Conservation (phyloP, 2,329 filamentous ascomycete genomes). For the Fusarium sp. region DNA sequence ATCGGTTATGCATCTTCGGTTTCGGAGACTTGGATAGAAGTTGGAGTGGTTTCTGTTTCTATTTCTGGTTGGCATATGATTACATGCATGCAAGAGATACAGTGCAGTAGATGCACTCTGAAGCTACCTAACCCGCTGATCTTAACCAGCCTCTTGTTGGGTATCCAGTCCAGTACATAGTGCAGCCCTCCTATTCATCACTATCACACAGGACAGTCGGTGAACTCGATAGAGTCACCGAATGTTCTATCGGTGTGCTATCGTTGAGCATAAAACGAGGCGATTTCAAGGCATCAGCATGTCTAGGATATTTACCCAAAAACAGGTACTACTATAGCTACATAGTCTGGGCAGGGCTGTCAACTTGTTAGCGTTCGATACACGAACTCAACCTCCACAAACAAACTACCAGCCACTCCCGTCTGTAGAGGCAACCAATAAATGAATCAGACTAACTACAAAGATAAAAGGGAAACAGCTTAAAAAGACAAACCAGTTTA, state of each 20-base stretch:
- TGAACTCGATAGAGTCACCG: conserved; percentile 15
- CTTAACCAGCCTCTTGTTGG: conserved; percentile 14
- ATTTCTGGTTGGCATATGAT: neutral
- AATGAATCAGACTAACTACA: neutral
- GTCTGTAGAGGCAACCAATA: neutral
- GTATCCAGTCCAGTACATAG: conserved; percentile 1
- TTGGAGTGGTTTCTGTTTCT: neutral
- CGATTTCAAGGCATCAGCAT: neutral
- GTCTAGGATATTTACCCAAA: neutral
- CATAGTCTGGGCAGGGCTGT: neutral
- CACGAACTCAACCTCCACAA: conserved; percentile 25
- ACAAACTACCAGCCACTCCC: conserved; percentile 33
- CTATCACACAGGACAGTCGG: conserved; percentile 25
- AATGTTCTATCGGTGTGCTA: conserved; percentile 17
- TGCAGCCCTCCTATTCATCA: conserved; percentile 3
- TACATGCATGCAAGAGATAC: conserved; percentile 1
- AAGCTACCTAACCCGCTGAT: neutral
- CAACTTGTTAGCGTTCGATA: conserved; percentile 21
- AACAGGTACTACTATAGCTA: neutral
- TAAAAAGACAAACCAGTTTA: neutral
- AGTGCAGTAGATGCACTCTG: neutral
- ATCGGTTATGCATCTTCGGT: conserved; percentile 7
- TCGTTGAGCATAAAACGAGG: neutral
- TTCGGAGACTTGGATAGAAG: conserved; percentile 8
- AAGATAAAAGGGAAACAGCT: neutral